Percentiles rank a stretch among this genome's conserved stretches.
Conservation (phyloP, 2,329 filamentous ascomycete species). For the Aureobasidium lini region DNA sequence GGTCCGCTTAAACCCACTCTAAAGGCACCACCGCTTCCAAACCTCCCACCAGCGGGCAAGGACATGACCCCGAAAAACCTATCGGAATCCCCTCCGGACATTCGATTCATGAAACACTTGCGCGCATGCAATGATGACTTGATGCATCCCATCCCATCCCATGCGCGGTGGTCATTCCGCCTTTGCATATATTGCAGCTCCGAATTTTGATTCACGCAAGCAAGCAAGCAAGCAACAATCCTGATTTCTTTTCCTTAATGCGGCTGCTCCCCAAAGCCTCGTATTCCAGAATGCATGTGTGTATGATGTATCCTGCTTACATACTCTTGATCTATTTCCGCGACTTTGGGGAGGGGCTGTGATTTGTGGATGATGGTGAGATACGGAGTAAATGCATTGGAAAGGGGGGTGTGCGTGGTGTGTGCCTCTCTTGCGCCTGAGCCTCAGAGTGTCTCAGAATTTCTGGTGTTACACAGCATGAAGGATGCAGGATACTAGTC, state of each 20-base stretch:
- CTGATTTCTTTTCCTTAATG: background rate
- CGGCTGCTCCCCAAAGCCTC: background rate
- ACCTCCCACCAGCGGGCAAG: too few relatives aligned
- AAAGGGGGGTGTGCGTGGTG: background rate
- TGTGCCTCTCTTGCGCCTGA: background rate
- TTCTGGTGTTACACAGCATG: conserved; percentile 8
- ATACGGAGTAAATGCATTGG: background rate
- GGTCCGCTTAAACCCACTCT: too few relatives aligned
- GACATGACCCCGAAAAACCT: too few relatives aligned
- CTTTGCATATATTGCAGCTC: too few relatives aligned
- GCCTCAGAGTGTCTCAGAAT: background rate
- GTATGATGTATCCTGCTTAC: background rate
- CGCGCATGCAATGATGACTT: background rate
- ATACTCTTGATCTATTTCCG: background rate
- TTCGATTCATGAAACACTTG: background rate
- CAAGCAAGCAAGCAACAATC: background rate
- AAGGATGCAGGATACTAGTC: background rate
- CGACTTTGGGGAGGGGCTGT: background rate
- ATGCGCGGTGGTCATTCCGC: too few relatives aligned
- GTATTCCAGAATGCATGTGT: background rate
- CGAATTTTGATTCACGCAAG: too few relatives aligned
- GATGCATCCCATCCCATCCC: background rate
- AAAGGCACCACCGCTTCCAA: too few relatives aligned
- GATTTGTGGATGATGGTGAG: background rate
- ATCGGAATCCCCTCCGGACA: background rate